A percentile compares a stretch with the other conserved stretches of the same genome.
These are phyloP conservation scores for Yamadazyma blattariae DNA, from an alignment of 1,139 yeast species.

Conservation along the genomic window DNA sequence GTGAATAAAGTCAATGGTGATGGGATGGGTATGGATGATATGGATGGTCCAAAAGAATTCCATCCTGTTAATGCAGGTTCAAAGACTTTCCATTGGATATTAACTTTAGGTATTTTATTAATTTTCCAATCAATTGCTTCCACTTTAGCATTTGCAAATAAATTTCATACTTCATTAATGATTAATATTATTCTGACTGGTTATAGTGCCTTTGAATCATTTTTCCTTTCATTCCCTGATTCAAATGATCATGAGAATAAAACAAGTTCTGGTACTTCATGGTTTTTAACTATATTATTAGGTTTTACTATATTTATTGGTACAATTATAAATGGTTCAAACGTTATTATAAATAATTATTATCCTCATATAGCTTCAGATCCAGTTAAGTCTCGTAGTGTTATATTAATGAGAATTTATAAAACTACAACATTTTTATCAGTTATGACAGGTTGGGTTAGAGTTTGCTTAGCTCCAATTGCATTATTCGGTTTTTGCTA, in stretches of 20 bases:
- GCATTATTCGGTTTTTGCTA: slow-evolving; percentile 80
- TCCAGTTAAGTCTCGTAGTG: slow-evolving; percentile 6
- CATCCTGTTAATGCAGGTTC: slow-evolving; percentile 49
- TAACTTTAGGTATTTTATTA: slow-evolving; percentile 43
- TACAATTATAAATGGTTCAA: slow-evolving; percentile 51
- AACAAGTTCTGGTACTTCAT: slow-evolving; percentile 63
- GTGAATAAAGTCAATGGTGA: neutral
- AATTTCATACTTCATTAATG: slow-evolving; percentile 41
- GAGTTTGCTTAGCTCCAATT: slow-evolving; percentile 76
- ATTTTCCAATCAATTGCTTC: slow-evolving; percentile 56
- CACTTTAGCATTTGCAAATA: slow-evolving; percentile 53
- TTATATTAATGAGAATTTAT: slow-evolving; percentile 23
- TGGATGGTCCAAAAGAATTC: slow-evolving; percentile 38
- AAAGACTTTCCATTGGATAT: slow-evolving; percentile 64
- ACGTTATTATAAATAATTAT: slow-evolving; percentile 37
- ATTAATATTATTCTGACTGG: slow-evolving; percentile 47
- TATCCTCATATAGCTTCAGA: slow-evolving; percentile 29
- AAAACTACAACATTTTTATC: slow-evolving; percentile 44
- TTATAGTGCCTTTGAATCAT: slow-evolving; percentile 54
- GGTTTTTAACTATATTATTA: slow-evolving; percentile 51
- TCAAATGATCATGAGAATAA: slow-evolving; percentile 56
- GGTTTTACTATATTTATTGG: slow-evolving; percentile 53
- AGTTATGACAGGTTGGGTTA: slow-evolving; percentile 61
- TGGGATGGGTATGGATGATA: slow-evolving; percentile 17
- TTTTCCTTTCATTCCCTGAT: slow-evolving; percentile 61